Evolutionary conservation across 352 stramenopile genomes (phyloP).

Genomic region (Globisporangium solare): DNA sequence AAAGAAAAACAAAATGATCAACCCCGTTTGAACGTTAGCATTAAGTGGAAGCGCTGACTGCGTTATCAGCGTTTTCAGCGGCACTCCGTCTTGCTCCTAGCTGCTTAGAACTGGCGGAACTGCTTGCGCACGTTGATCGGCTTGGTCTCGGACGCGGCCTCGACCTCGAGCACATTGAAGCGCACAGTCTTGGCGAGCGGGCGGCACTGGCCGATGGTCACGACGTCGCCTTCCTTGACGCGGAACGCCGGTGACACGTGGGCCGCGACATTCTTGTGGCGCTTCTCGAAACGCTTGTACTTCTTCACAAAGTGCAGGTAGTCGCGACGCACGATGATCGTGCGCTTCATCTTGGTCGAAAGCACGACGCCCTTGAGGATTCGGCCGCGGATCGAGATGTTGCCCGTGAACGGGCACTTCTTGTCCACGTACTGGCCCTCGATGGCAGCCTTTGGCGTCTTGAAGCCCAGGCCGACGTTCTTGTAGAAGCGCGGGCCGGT

Average conservation of each 20-base stretch:
- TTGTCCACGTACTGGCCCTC: conserved; percentile 98
- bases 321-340: conserved; percentile 98
- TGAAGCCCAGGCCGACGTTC: conserved; percentile 98
- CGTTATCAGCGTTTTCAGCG: not conserved
- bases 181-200: conserved; percentile 99
- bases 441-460: conserved; percentile 96
- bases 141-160: conserved; percentile 94
- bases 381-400: conserved; percentile 98
- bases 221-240: conserved; percentile 99
- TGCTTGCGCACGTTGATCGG: conserved; percentile 98
- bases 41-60: not conserved
- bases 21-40: conserved; percentile 10
- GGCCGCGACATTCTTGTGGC: conserved; percentile 99
- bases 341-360: conserved; percentile 99
- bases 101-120: conserved; percentile 98
- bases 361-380: conserved; percentile 98
- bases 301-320: conserved; percentile 99
- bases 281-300: conserved; percentile 99
- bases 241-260: conserved; percentile 97
- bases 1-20: no score
- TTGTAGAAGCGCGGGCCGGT: conserved; percentile 95
- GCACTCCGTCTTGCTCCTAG: no score
- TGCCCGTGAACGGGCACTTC: conserved; percentile 99
- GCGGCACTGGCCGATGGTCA: conserved; percentile 99
- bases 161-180: conserved; percentile 99